phyloP scores from a whole-genome alignment of 2,329 filamentous ascomycete genomes.

The Penicillium glabrum region DNA sequence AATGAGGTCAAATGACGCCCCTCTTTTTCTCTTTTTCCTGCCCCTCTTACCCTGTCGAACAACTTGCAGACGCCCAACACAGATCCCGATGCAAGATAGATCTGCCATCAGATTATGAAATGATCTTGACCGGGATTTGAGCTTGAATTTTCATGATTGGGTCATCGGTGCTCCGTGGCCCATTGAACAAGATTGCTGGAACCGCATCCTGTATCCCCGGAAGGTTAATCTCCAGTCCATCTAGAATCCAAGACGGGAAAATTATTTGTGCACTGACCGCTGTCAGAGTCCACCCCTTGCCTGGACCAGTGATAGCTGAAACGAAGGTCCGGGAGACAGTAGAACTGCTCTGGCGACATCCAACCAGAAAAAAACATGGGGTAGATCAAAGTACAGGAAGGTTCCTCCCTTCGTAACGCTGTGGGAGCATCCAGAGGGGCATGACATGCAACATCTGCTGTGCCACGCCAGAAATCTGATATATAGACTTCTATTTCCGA shows the following conservation, averaged over 20 bases:
- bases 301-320: constrained; percentile 19
- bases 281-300: constrained; percentile 14
- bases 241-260: not conserved
- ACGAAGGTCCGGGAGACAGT: constrained; percentile 1
- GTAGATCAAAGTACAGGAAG: not conserved
- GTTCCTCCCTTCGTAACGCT: too few relatives aligned
- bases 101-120: constrained; percentile 6
- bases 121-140: constrained; percentile 7
- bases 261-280: not conserved
- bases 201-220: constrained; percentile 10
- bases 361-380: constrained; percentile 3
- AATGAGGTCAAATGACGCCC: not conserved
- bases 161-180: constrained; percentile 10
- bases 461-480: constrained; percentile 12
- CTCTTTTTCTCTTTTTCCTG: not conserved
- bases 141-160: constrained; percentile 7
- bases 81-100: constrained; percentile 4
- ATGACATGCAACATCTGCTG: constrained; percentile 7
- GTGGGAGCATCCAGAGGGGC: not conserved
- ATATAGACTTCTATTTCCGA: constrained; percentile 6
- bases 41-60: not conserved
- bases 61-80: not conserved
- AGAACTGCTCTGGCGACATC: constrained; percentile 6
- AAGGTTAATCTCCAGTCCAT: not conserved
- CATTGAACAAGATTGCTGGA: constrained; percentile 18